These are phyloP conservation scores for Apiotrichum porosum DNA, from an alignment of 1,284 basidiomycete species.

Conservation along the genomic window DNA sequence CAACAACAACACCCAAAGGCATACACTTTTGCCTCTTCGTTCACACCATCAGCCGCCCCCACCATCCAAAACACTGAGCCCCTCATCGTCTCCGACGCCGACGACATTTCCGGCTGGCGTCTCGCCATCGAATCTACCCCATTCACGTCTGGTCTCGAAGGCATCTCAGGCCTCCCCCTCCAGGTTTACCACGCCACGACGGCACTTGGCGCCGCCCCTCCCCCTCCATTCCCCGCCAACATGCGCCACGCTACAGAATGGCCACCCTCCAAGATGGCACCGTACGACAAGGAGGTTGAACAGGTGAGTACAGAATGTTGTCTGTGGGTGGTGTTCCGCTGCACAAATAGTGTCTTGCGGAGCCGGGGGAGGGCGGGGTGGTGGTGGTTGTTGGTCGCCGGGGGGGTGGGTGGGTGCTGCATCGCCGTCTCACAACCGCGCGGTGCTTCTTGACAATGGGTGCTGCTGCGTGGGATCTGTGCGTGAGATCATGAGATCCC, in stretches of 20 bases:
- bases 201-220: neutral
- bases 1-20: neutral
- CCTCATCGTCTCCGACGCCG: neutral
- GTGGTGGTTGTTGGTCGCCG: too few species aligned
- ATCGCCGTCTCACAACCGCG: too few species aligned
- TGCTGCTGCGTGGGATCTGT: too few species aligned
- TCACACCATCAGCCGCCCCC: neutral
- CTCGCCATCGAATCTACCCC: slow-evolving; percentile 11
- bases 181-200: slow-evolving; percentile 9
- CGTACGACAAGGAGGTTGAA: slow-evolving; percentile 4
- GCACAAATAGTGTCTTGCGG: too few species aligned
- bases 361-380: too few species aligned
- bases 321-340: too few species aligned
- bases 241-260: neutral
- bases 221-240: neutral
- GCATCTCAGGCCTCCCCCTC: slow-evolving; percentile 12
- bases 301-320: slow-evolving; percentile 2
- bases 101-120: slow-evolving; percentile 4
- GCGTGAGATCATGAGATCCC: too few species aligned
- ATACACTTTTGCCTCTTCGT: too few species aligned
- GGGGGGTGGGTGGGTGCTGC: too few species aligned
- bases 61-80: neutral
- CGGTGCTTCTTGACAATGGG: too few species aligned
- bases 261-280: neutral
- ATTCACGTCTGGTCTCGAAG: slow-evolving; percentile 15